Conservation (phyloP, 805 yeast genomes). For the Metschnikowia peoriensis region DNA sequence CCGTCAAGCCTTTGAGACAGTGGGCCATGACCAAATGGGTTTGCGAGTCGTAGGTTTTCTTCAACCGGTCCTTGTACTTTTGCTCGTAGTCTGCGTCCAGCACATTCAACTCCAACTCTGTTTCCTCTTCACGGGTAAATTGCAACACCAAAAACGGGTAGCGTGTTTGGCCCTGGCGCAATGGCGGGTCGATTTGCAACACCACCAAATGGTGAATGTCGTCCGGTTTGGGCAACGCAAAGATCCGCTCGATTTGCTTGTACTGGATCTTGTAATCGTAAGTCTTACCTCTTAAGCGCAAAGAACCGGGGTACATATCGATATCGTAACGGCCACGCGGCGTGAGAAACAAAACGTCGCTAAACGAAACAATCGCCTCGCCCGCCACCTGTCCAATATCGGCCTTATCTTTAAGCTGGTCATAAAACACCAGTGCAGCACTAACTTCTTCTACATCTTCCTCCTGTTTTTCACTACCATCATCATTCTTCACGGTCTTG, state of each 20-base stretch:
- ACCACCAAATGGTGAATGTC: conserved; percentile 86
- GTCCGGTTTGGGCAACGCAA: conserved; percentile 91
- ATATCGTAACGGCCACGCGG: conserved; percentile 99
- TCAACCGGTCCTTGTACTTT: conserved; percentile 71
- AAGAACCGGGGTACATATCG: conserved; percentile 83
- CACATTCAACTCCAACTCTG: conserved; percentile 84
- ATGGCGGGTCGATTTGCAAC: conserved; percentile 92
- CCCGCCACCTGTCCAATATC: conserved; percentile 94
- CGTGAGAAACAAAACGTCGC: conserved; percentile 86
- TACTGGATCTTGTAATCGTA: conserved; percentile 95
- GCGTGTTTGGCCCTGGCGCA: conserved; percentile 97
- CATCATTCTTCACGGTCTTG: conserved; percentile 26
- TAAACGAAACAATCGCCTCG: conserved; percentile 89
- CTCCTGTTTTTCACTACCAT: conserved; percentile 31
- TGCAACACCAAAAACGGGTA: conserved; percentile 91
- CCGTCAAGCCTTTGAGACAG: conserved; percentile 86
- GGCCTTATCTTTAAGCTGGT: conserved; percentile 87
- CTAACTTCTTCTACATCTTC: conserved; percentile 49
- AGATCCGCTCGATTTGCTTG: conserved; percentile 83
- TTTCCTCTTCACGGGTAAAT: conserved; percentile 84
- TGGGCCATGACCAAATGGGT: conserved; percentile 87
- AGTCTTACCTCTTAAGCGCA: conserved; percentile 94
- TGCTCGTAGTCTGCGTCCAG: conserved; percentile 76
- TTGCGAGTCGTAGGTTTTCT: conserved; percentile 75
- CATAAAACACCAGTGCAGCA: conserved; percentile 85